Evolutionary conservation across 192 early-diverging fungal species (phyloP), one percentile per base, ranked within the genome.

Genomic region (Piromyces finnis): DNA sequence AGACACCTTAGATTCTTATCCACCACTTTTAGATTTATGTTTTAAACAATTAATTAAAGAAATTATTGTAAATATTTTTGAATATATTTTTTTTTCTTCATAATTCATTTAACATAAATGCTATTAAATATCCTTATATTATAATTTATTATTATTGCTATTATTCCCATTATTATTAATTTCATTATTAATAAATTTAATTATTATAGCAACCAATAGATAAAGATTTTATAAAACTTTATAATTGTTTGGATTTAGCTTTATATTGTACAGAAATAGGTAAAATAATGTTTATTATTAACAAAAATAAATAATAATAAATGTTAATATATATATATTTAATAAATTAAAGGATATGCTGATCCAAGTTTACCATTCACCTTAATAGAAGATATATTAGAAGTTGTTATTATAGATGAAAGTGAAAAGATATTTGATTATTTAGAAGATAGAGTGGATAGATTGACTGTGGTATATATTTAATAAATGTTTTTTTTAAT

Each of bases 341-440:
- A 5, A 51, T 51, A 51, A 22, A 5, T 2, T n/a, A 7, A 7
- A 30, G 77, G 77, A 6, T 77, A 81, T 26, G 77, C 80, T 12
- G 77, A 81, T 37, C 29, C 36, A 9, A 78, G 29, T 30, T 32
- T 79, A 17, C 87, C 92, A 1, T 83, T 94, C 12, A 86, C 82
- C 18, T 79, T 89, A 79, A 82, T 93, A 13, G 94, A 94, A 78
- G 94, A 94, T 78, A 78, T 94, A 6, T 78, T 93, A 26, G 93
- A 94, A 41, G 80, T 87, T 16, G 83, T 93, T 4, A 91, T 92
- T 0, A 88, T 92, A 22, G 82, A 84, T 16, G 84, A 82, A 18
- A 87, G 86, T 79, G 88, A 88, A 77, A 77, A 81, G 14, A 81
- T 94, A 6, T 91, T 94, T 84, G 84, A 88, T 78, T 94, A 90